Percentiles rank a stretch among this genome's conserved stretches.
These are phyloP conservation scores for Alternaria metachromatica DNA, from an alignment of 2,329 filamentous ascomycete genomes.

Conservation along the genomic window DNA sequence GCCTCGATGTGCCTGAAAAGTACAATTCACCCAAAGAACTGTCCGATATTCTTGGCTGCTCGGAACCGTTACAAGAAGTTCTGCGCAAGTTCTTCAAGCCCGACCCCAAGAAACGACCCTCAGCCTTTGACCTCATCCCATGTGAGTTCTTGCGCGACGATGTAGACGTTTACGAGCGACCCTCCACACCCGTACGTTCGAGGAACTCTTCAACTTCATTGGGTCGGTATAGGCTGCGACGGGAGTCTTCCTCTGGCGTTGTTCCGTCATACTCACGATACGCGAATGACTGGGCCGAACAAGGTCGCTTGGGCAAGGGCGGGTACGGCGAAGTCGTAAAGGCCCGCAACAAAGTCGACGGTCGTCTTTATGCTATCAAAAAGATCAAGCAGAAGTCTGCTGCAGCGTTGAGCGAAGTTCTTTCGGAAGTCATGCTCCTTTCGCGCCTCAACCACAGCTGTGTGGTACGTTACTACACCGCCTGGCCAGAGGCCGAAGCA, in stretches of 20 bases:
- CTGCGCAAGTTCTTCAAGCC: conserved; percentile 83
- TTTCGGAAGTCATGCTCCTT: conserved; percentile 85
- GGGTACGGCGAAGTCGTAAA: conserved; percentile 97
- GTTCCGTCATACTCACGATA: conserved; percentile 71
- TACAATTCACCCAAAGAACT: conserved; percentile 81
- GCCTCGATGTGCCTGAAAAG: conserved; percentile 74
- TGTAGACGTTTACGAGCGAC: conserved; percentile 50
- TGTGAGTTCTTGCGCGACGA: conserved; percentile 63
- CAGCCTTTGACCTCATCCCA: conserved; percentile 75
- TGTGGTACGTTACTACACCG: conserved; percentile 89
- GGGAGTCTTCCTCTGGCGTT: conserved; percentile 44
- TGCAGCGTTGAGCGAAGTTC: conserved; percentile 75
- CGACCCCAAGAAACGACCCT: conserved; percentile 82
- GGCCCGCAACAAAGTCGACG: conserved; percentile 91
- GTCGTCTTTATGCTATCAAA: conserved; percentile 93
- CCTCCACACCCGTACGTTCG: conserved; percentile 44
- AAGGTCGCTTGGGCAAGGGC: conserved; percentile 86
- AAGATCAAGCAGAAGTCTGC: conserved; percentile 87
- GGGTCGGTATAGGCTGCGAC: conserved; percentile 40
- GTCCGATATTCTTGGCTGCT: conserved; percentile 74
- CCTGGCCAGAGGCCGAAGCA: conserved; percentile 80
- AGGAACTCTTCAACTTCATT: conserved; percentile 47
- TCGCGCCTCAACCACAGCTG: conserved; percentile 92
- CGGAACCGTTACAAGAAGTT: conserved; percentile 78
- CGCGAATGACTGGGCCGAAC: conserved; percentile 86